Conservation (phyloP, 192 early-diverging fungal genomes). For the Podila epicladia region DNA sequence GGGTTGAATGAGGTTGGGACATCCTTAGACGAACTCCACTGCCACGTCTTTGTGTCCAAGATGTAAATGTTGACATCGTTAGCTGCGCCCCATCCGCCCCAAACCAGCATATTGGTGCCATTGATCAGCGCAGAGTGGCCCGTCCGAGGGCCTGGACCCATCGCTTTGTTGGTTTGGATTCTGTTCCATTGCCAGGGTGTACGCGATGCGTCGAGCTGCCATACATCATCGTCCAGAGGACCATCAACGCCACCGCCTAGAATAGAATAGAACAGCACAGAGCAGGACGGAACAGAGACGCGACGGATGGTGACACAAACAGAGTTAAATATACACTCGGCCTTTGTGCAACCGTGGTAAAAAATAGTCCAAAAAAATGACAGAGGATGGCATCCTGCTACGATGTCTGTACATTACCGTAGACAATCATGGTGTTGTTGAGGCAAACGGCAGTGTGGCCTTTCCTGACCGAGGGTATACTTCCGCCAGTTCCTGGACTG, state of each 20-base stretch:
- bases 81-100: constrained; percentile 68
- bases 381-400: background rate
- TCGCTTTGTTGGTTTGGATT: constrained; percentile 42
- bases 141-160: constrained; percentile 61
- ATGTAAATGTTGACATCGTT: constrained; percentile 73
- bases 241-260: constrained; percentile 55
- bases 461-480: constrained; percentile 61
- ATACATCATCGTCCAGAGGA: constrained; percentile 59
- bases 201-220: constrained; percentile 55
- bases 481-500: constrained; percentile 40
- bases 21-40: constrained; percentile 65
- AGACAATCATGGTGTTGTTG: constrained; percentile 74
- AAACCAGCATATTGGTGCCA: constrained; percentile 70
- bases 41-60: constrained; percentile 66
- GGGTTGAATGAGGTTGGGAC: constrained; percentile 12
- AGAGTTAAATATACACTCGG: background rate
- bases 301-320: constrained; percentile 11
- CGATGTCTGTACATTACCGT: constrained; percentile 54
- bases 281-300: background rate
- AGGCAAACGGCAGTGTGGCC: constrained; percentile 75
- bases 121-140: constrained; percentile 74
- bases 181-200: constrained; percentile 51
- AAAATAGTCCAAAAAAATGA: background rate
- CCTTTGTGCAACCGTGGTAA: background rate
- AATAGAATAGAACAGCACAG: background rate